These are phyloP conservation scores for Boletus semigastroideus DNA, from an alignment of 1,284 basidiomycete species.

Conservation along the genomic window DNA sequence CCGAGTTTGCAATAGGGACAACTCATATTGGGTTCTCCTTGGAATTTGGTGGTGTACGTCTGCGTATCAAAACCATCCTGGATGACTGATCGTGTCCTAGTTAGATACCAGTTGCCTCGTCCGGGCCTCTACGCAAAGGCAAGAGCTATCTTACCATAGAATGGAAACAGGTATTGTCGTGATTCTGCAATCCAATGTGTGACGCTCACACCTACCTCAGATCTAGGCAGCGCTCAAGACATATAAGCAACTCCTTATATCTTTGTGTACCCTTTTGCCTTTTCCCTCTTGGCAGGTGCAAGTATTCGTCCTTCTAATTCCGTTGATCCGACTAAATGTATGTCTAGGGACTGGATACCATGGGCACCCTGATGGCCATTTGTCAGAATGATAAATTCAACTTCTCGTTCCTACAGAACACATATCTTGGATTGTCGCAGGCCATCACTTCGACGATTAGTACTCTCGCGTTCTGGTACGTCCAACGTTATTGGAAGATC, in stretches of 20 bases:
- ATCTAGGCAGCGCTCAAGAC: slow-evolving; percentile 71
- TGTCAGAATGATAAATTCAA: slow-evolving; percentile 76
- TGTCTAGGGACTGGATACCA: slow-evolving; percentile 80
- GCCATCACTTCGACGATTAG: slow-evolving; percentile 70
- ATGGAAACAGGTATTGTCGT: slow-evolving; percentile 65
- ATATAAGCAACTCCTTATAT: slow-evolving; percentile 75
- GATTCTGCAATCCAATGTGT: neutral
- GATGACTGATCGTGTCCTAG: slow-evolving; percentile 35
- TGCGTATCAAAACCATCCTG: neutral
- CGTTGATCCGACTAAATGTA: neutral
- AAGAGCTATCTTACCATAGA: slow-evolving; percentile 73
- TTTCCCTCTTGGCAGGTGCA: slow-evolving; percentile 78
- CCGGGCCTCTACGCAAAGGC: slow-evolving; percentile 72
- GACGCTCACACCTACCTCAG: slow-evolving; percentile 32
- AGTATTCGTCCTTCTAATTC: neutral
- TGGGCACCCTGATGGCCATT: slow-evolving; percentile 71
- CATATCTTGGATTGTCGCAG: slow-evolving; percentile 74
- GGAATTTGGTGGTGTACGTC: slow-evolving; percentile 82
- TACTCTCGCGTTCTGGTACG: slow-evolving; percentile 77
- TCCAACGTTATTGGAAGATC: slow-evolving; percentile 76
- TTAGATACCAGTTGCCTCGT: slow-evolving; percentile 74
- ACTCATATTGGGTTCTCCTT: slow-evolving; percentile 69
- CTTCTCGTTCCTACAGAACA: slow-evolving; percentile 75
- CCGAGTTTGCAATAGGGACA: slow-evolving; percentile 46
- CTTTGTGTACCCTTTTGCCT: slow-evolving; percentile 72